These are phyloP conservation scores for Scalesia atractyloides DNA, from an alignment of 129 eudicot species.

Conservation along the genomic window DNA sequence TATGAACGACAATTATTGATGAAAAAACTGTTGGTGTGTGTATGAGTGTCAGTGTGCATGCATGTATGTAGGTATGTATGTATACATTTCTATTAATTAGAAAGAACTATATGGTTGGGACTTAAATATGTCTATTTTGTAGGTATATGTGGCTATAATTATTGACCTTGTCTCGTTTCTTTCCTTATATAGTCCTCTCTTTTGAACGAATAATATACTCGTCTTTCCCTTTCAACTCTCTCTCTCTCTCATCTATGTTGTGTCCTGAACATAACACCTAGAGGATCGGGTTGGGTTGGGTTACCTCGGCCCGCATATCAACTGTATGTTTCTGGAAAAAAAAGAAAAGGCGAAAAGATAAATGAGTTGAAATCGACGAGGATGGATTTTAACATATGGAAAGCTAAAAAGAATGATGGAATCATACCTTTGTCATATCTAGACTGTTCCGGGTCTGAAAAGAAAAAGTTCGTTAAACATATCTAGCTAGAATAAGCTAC, in stretches of 20 bases:
- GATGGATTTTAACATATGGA: not conserved
- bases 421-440: slow-evolving; percentile 52
- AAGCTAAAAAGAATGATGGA: not conserved
- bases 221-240: slow-evolving; percentile 18
- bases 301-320: slow-evolving; percentile 71
- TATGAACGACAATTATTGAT: slow-evolving; percentile 13
- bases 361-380: not conserved
- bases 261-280: slow-evolving; percentile 31
- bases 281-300: slow-evolving; percentile 19
- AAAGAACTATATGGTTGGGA: slow-evolving; percentile 7
- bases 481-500: not conserved
- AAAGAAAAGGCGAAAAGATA: not conserved
- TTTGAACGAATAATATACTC: no score
- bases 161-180: no score
- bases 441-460: slow-evolving; percentile 48
- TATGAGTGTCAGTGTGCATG: not conserved
- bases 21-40: not conserved
- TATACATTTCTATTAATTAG: not conserved
- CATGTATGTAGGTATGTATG: no score
- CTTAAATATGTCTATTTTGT: slow-evolving; percentile 12
- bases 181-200: no score
- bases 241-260: not conserved
- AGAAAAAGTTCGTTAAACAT: slow-evolving; percentile 11
- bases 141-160: no score
- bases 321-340: slow-evolving; percentile 47